These are phyloP conservation scores for Lepraria neglecta DNA, from an alignment of 495 filamentous ascomycete genomes.

Conservation along the genomic window DNA sequence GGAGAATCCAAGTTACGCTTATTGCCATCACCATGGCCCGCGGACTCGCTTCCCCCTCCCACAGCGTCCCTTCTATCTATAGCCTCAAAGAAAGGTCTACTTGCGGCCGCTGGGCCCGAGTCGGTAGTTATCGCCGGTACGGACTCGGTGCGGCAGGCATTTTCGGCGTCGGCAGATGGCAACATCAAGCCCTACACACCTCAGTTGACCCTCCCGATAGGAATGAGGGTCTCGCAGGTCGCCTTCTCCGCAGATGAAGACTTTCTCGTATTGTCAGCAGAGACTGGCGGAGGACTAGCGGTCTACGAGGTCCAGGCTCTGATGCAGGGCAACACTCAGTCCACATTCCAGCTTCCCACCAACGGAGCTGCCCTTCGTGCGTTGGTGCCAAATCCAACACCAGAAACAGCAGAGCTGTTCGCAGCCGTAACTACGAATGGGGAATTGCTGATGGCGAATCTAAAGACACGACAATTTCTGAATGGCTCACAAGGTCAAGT, in stretches of 20 bases:
- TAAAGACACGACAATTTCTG: conserved; percentile 57
- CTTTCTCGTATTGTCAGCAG: conserved; percentile 75
- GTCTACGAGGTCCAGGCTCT: conserved; percentile 70
- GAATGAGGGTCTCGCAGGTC: conserved; percentile 75
- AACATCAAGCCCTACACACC: conserved; percentile 68
- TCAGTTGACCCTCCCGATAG: conserved; percentile 62
- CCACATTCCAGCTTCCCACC: conserved; percentile 67
- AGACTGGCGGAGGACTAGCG: conserved; percentile 73
- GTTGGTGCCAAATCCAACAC: conserved; percentile 73
- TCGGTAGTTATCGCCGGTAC: conserved; percentile 68
- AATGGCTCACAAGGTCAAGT: conserved; percentile 58
- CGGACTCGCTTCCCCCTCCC: conserved; percentile 62
- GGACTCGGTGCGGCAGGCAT: conserved; percentile 70
- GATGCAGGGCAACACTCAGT: conserved; percentile 56
- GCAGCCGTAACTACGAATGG: conserved; percentile 76
- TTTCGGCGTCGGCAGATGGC: conserved; percentile 52
- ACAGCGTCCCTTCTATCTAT: conserved; percentile 81
- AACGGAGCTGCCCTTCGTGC: conserved; percentile 67
- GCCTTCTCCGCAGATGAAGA: conserved; percentile 81
- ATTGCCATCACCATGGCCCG: conserved; percentile 73
- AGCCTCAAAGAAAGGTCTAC: conserved; percentile 69
- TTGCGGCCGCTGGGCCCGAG: conserved; percentile 84
- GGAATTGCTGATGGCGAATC: conserved; percentile 73
- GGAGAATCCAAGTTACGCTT: conserved; percentile 77
- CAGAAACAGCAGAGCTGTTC: conserved; percentile 56